Evolutionary conservation across 2,329 filamentous ascomycete species (phyloP), one percentile per base, ranked within the genome.

Genomic region (Pezicula carpinea): DNA sequence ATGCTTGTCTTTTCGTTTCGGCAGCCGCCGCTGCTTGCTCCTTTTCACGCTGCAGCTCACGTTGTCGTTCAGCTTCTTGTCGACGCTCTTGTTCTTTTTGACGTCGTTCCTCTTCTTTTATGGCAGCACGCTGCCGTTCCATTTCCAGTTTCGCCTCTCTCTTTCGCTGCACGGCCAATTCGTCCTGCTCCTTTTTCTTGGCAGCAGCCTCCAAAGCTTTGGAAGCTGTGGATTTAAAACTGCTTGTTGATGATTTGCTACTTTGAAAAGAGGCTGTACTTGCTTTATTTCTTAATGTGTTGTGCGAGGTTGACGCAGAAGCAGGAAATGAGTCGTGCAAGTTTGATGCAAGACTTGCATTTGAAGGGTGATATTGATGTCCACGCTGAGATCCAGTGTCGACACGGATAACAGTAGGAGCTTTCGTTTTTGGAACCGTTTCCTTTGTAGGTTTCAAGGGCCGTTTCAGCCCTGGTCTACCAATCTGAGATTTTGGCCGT

Each of bases 171-270:
- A 82, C 80, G 54, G 90, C 87, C 40, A 83, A 81, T 62, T 95
- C 89, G 58, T 95, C 90, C 63, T 83, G 85, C 64, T 95, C 89
- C 62, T 86, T 92, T 66, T 90, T 91, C 60, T 83, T 85, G 33
- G 88, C 86, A 2, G 85, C 88, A 40, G 86, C 74, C 45, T 91
- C 82, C 18, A 91, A 71, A 2, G 87, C 85, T 62, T 86, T 88
- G n/a, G 72, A 74, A 26, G 67, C 69, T n/a, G 82, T 76, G n/a
- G 81, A 80, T 6, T 86, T 88, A 44, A 90, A 72, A 59, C 77
- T 87, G 44, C 64, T 70, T 15, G 69, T 70, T 1, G 71, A 68
- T 35, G 70, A 59, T 44, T 65, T 65, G 55, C 55, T 65, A 55
- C 55, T 61, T 49, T 58, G 63, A 48, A 58, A 53, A 14, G 65